phyloP scores from a whole-genome alignment of 2,329 filamentous ascomycete species.

The Neonectria coccinea region DNA sequence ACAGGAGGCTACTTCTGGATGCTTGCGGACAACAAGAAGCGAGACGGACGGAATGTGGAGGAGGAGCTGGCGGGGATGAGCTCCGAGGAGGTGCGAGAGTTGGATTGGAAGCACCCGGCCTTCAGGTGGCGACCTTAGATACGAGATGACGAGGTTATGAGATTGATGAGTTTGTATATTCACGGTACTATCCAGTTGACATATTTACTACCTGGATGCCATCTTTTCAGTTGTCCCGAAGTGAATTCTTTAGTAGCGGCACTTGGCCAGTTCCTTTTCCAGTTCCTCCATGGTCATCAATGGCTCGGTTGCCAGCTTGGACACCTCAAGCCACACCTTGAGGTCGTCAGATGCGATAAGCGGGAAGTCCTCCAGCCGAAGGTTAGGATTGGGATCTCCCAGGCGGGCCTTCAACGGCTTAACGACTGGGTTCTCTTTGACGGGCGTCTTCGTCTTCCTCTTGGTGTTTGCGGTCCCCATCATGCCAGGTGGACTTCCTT shows the following conservation, averaged over 20 bases:
- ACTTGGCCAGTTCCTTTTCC: conserved; percentile 8
- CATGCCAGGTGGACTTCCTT: background rate
- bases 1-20: conserved; percentile 69
- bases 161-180: background rate
- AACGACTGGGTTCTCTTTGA: background rate
- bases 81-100: conserved; percentile 65
- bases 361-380: conserved; percentile 5
- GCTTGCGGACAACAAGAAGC: conserved; percentile 69
- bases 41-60: conserved; percentile 67
- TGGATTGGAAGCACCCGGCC: conserved; percentile 76
- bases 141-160: background rate
- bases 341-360: conserved; percentile 6
- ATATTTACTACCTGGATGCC: background rate
- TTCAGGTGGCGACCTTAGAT: conserved; percentile 66
- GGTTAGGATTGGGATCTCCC: background rate
- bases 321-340: background rate
- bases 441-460: background rate
- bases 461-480: background rate
- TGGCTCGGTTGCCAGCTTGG: conserved; percentile 6
- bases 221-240: background rate
- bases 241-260: background rate
- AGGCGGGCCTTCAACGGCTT: background rate
- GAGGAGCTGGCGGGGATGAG: conserved; percentile 67
- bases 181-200: background rate
- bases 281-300: conserved; percentile 26